Evolutionary conservation across 129 eudicot species (phyloP), one percentile per base, ranked within the genome.

Genomic region (Lactuca sativa): DNA sequence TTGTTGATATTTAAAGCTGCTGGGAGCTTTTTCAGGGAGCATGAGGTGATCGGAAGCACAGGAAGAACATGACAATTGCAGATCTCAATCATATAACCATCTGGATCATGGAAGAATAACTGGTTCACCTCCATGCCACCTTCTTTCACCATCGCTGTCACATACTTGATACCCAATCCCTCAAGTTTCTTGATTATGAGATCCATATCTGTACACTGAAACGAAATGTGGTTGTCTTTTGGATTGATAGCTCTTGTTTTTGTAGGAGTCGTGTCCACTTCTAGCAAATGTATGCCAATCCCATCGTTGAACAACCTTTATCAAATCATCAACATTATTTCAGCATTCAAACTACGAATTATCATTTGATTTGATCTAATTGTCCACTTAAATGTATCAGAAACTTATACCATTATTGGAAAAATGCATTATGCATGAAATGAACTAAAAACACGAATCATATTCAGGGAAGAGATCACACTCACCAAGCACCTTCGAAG

Each of bases 401-500:
- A n/a, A n/a, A n/a, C n/a, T n/a, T n/a, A n/a, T n/a, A n/a, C n/a
- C n/a, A n/a, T n/a, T n/a, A n/a, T n/a, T n/a, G n/a, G n/a, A n/a
- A 33, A 7, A 16, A n/a, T 7, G 30, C 16, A 62, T 41, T 2
- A 33, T n/a, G n/a, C n/a, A n/a, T n/a, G 37, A 33, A 33, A 33
- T 33, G 37, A 4, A 7, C n/a, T n/a, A n/a, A n/a, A n/a, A n/a
- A n/a, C n/a, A n/a, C n/a, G n/a, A n/a, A n/a, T n/a, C n/a, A n/a
- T n/a, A n/a, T n/a, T n/a, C n/a, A 41, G 1, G 12, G 12, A 10
- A 48, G 62, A 33, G 68, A 51, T n/a, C n/a, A n/a, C 6, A 2
- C 64, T 15, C 67, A 90, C 97, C 97, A 90, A 47, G 97, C 97
- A n/a, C 97, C 97, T 80, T 86, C 86, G 33, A 90, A 90, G 47